Evolutionary conservation across 2,329 filamentous ascomycete species (phyloP).

Genomic region (Curvularia verruculosa): DNA sequence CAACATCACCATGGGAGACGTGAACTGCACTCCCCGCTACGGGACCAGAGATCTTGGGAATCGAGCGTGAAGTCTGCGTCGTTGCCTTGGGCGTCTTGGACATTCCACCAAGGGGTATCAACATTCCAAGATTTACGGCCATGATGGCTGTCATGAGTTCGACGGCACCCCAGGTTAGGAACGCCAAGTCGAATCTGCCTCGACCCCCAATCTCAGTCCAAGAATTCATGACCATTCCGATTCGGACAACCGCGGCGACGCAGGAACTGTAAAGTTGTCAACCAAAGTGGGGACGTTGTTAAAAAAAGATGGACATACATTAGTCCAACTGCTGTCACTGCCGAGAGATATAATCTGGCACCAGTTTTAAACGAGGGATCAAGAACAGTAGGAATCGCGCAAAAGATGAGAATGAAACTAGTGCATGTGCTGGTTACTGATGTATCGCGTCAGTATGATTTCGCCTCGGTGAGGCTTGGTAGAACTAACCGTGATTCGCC

Average conservation of each 20-base stretch:
- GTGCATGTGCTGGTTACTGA: conserved; percentile 27
- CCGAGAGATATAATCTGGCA: conserved; percentile 26
- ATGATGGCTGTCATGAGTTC: conserved; percentile 15
- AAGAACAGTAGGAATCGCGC: conserved; percentile 4
- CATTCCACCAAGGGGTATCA: conserved; percentile 6
- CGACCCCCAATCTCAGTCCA: conserved; percentile 9
- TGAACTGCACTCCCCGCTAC: conserved; percentile 17
- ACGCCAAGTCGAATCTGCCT: conserved; percentile 12
- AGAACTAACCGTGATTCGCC: conserved; percentile 49
- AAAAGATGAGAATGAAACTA: conserved; percentile 42
- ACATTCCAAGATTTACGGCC: conserved; percentile 9
- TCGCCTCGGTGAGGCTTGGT: not conserved
- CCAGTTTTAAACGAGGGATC: conserved; percentile 3
- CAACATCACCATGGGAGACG: conserved; percentile 8
- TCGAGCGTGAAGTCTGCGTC: not conserved
- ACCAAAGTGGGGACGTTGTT: conserved; percentile 38
- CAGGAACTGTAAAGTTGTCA: conserved; percentile 48
- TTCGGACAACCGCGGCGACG: conserved; percentile 49
- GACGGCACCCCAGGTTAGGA: conserved; percentile 10
- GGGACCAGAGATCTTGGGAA: conserved; percentile 6
- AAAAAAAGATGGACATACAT: conserved; percentile 48
- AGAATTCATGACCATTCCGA: conserved; percentile 15
- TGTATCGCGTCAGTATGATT: not conserved
- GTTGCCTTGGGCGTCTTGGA: not conserved
- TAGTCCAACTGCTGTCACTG: conserved; percentile 48